Conservation (phyloP, 805 yeast species). For the Candida krabiensis region DNA sequence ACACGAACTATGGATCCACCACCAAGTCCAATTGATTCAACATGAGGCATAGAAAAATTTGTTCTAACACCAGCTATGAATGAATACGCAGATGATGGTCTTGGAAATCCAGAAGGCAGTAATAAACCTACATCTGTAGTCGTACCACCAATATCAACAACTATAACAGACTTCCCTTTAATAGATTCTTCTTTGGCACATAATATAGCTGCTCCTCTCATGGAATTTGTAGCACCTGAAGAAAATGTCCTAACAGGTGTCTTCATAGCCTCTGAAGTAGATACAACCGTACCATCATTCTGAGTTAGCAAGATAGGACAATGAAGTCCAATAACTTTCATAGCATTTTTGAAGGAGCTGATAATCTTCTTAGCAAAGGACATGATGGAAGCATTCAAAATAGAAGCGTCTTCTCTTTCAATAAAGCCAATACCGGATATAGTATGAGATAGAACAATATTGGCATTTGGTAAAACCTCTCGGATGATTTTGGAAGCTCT, state of each 20-base stretch:
- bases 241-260: slow-evolving; percentile 44
- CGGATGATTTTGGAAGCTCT: slow-evolving; percentile 31
- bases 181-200: slow-evolving; percentile 30
- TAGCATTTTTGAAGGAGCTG: slow-evolving; percentile 36
- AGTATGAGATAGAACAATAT: slow-evolving; percentile 36
- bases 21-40: slow-evolving; percentile 46
- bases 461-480: slow-evolving; percentile 31
- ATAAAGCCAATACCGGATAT: slow-evolving; percentile 42
- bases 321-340: slow-evolving; percentile 31
- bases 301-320: slow-evolving; percentile 41
- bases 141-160: slow-evolving; percentile 49
- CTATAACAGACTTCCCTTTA: slow-evolving; percentile 33
- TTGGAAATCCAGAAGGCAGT: slow-evolving; percentile 43
- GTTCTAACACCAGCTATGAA: slow-evolving; percentile 46
- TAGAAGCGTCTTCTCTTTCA: slow-evolving; percentile 46
- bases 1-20: slow-evolving; percentile 45
- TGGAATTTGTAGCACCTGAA: slow-evolving; percentile 46
- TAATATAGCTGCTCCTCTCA: slow-evolving; percentile 44
- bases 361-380: slow-evolving; percentile 42
- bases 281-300: slow-evolving; percentile 45
- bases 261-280: slow-evolving; percentile 36
- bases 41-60: slow-evolving; percentile 49
- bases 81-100: slow-evolving; percentile 41
- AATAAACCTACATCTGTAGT: slow-evolving; percentile 46
- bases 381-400: slow-evolving; percentile 43